A percentile compares a stretch with the other conserved stretches of the same genome.
Conservation (phyloP, 78 protist species). For the Creolimax fragrantissima region DNA sequence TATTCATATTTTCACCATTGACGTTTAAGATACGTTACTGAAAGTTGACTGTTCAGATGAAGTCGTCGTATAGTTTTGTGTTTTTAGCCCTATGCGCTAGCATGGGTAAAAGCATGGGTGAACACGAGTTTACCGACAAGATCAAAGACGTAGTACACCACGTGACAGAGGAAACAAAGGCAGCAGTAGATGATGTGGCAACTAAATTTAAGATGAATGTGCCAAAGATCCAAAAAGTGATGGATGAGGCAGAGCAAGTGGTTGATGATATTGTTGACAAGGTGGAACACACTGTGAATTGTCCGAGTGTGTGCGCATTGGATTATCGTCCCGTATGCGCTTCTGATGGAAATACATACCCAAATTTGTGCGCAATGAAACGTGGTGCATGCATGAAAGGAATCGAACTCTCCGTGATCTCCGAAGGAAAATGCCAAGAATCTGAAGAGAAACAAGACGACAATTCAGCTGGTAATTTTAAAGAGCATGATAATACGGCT, state of each 20-base stretch:
- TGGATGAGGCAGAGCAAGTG: neutral
- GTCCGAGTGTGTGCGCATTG: conserved; percentile 27
- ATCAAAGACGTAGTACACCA: neutral
- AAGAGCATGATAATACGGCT: neutral
- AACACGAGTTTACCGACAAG: neutral
- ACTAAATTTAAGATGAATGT: neutral
- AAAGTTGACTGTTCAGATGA: no score
- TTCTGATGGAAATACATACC: conserved; percentile 18
- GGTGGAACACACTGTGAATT: neutral
- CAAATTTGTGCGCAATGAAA: neutral
- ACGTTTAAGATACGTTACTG: no score
- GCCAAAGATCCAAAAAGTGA: neutral
- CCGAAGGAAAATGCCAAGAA: neutral
- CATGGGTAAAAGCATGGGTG: no score
- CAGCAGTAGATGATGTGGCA: neutral
- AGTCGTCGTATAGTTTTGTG: no score
- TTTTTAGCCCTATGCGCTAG: no score
- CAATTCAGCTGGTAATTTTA: no score
- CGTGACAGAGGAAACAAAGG: neutral
- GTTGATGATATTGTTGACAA: neutral
- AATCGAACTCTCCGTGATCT: neutral
- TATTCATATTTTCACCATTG: no score
- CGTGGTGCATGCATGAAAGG: neutral
- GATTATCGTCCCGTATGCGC: conserved; percentile 21
- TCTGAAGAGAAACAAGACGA: neutral